Percentiles rank a stretch among this genome's conserved stretches.
phyloP scores from a whole-genome alignment of 257 asterid species.

The Solanum clarkiae region DNA sequence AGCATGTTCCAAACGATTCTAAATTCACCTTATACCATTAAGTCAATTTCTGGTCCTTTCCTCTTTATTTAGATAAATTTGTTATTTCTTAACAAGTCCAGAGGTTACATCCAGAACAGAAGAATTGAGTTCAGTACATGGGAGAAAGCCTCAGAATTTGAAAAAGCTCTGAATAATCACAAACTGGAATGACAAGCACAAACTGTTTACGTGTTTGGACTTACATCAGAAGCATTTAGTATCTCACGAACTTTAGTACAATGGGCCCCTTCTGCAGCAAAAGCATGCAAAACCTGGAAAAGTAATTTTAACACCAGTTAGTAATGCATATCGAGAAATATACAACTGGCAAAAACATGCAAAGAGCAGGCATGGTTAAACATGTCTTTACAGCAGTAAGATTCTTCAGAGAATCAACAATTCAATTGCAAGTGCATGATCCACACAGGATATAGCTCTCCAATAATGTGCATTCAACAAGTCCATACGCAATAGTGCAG shows the following conservation, averaged over 20 bases:
- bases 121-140: background rate
- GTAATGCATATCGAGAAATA: background rate
- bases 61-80: background rate
- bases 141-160: background rate
- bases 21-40: background rate
- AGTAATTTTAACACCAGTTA: background rate
- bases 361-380: background rate
- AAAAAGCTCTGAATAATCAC: background rate
- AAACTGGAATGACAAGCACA: background rate
- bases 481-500: background rate
- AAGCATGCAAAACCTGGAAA: constrained; percentile 84
- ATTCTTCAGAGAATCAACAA: background rate
- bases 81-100: background rate
- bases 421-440: background rate
- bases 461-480: background rate
- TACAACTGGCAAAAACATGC: background rate
- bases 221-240: constrained; percentile 77
- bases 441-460: background rate
- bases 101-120: background rate
- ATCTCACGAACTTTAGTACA: constrained; percentile 80
- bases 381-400: background rate
- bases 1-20: background rate
- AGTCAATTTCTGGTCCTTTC: background rate
- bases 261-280: constrained; percentile 94
- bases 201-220: constrained; percentile 9